Base-by-base conservation (phyloP, 2,329 filamentous ascomycete genomes). In the Xylariaceae sp. region DNA sequence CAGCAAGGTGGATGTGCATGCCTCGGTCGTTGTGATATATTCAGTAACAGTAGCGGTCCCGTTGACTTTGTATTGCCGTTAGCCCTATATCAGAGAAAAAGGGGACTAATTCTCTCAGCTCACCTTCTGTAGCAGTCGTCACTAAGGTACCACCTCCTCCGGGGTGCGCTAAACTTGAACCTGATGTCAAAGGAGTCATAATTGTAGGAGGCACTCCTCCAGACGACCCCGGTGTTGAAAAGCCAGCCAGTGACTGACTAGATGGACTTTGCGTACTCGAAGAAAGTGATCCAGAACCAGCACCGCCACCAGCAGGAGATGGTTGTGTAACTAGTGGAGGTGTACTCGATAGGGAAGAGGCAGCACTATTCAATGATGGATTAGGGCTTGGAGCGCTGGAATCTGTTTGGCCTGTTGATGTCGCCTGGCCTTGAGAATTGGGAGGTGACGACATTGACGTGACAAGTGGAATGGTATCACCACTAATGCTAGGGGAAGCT, bases 31-130 rank as follows among this genome's bases (percentile, higher is more conserved):
- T 16, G 50, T 50, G 27, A 45, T 46, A 24, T 52, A 58, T 26
- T 55, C 50, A 20, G 48, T 55, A 11, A 58, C 29, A 20, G 64
- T 67, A 23, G 48, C 55, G 18, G 53, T 42, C 41, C 51, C 57
- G 2, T 52, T 42, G 15, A 46, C 61, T 57, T 59, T 53, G 10
- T 20, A 43, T 1, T 16, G 16, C 15, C 10, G 27, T 59, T 26
- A 57, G 50, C 41, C 18, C n/a, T 20, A n/a, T 23, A 9, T 2
- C 27, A 23, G 13, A 49, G 9, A 6, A 18, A 1, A 33, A 24
- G 37, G 13, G 21, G 33, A 32, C 36, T 6, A n/a, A 6, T 26
- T 32, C 16, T 15, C 30, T 8, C 18, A 23, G 57, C 63, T 51
- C 53, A 66, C 64, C 35, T 10, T 58, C 47, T 18, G 50, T 56